Conservation (phyloP, 768 basidiomycete species). For the Strobilomyces confusus region DNA sequence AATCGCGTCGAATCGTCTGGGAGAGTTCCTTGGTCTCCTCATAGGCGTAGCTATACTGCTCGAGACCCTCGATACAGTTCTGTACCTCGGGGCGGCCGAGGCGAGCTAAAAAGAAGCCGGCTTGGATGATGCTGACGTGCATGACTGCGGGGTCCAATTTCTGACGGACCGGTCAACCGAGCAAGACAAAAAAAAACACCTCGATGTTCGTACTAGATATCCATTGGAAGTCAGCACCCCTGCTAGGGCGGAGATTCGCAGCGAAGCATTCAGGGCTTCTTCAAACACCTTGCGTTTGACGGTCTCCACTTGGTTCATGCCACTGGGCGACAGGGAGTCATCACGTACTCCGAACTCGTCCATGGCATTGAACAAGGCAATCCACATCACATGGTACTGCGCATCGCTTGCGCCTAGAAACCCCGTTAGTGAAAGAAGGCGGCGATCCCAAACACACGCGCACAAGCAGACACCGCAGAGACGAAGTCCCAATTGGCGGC, state of each 20-base stretch:
- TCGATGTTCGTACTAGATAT: conserved; percentile 59
- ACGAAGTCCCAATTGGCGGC: conserved; percentile 90
- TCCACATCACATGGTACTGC: conserved; percentile 91
- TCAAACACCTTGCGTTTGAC: conserved; percentile 68
- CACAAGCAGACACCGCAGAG: conserved; percentile 62
- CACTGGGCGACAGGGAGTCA: conserved; percentile 29
- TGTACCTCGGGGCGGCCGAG: conserved; percentile 79
- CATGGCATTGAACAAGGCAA: conserved; percentile 74
- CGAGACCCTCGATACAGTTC: conserved; percentile 79
- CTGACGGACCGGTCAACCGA: conserved; percentile 31
- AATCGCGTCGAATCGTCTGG: conserved; percentile 53
- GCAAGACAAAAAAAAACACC: conserved; percentile 1
- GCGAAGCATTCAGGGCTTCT: conserved; percentile 80
- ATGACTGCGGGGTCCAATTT: conserved; percentile 85
- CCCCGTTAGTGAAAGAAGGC: neutral
- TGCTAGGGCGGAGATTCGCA: conserved; percentile 85
- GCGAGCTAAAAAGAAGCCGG: conserved; percentile 76
- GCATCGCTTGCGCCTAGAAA: conserved; percentile 72
- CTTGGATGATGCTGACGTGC: conserved; percentile 81
- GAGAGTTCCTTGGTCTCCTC: conserved; percentile 83
- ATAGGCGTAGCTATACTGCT: conserved; percentile 86
- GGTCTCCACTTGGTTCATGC: conserved; percentile 59
- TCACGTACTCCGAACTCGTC: conserved; percentile 85
- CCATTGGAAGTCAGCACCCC: conserved; percentile 83
- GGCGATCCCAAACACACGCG: conserved; percentile 17